Percentiles rank a stretch among this genome's conserved stretches.
phyloP scores from a whole-genome alignment of 192 early-diverging fungal species.

The Geosiphon pyriformis region DNA sequence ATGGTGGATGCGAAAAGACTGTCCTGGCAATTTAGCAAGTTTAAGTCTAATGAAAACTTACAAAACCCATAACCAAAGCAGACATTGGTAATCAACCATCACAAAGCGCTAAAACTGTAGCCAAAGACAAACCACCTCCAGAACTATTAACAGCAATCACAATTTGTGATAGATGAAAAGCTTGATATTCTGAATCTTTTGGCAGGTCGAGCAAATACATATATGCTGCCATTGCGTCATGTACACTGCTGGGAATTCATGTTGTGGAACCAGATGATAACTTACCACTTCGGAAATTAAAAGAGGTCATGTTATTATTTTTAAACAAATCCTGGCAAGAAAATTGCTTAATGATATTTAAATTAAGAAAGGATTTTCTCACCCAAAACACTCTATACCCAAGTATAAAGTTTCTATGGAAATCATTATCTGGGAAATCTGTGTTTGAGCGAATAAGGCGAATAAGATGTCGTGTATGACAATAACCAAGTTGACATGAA shows the following conservation, averaged over 20 bases:
- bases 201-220: constrained; percentile 53
- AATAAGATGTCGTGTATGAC: too few species aligned
- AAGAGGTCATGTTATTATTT: too few species aligned
- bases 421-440: too few species aligned
- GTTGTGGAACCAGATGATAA: constrained; percentile 80
- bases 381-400: too few species aligned
- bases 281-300: too few species aligned
- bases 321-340: too few species aligned
- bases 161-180: constrained; percentile 51
- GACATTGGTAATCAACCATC: constrained; percentile 52
- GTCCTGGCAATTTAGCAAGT: constrained; percentile 23
- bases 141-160: constrained; percentile 65
- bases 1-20: constrained; percentile 24
- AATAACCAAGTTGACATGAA: too few species aligned
- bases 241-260: constrained; percentile 76
- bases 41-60: background rate
- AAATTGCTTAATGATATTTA: too few species aligned
- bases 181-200: constrained; percentile 33
- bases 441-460: too few species aligned
- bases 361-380: too few species aligned
- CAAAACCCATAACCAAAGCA: constrained; percentile 43
- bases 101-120: constrained; percentile 48
- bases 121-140: constrained; percentile 60
- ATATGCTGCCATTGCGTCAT: constrained; percentile 77
- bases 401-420: too few species aligned